A percentile compares a stretch with the other conserved stretches of the same genome.
These are phyloP conservation scores for Nannizziopsis barbatae DNA, from an alignment of 2,329 filamentous ascomycete species.

Conservation along the genomic window DNA sequence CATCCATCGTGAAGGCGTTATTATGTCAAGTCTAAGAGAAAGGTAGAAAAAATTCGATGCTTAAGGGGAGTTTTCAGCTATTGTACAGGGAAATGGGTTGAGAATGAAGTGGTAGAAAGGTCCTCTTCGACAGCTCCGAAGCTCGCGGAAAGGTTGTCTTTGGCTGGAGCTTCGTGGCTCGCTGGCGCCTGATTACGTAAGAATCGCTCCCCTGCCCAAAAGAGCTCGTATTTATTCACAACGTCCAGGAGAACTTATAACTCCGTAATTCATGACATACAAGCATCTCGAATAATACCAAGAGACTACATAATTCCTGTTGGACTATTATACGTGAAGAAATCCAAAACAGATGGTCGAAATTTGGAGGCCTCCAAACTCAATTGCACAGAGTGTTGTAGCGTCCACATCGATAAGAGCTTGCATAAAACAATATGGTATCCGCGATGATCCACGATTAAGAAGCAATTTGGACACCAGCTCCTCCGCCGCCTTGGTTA, in stretches of 20 bases:
- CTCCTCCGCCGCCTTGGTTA: not conserved
- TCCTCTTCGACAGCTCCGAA: not conserved
- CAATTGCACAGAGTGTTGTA: no score
- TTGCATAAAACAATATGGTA: no score
- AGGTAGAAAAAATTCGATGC: not conserved
- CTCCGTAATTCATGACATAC: no score
- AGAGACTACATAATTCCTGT: no score
- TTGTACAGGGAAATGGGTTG: not conserved
- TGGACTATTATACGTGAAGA: no score
- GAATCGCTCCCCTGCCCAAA: not conserved
- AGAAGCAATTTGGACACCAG: slow-evolving; percentile 5
- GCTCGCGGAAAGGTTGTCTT: not conserved
- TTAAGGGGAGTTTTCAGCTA: not conserved
- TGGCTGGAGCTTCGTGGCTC: slow-evolving; percentile 1
- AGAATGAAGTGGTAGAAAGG: not conserved
- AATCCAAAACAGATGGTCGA: no score
- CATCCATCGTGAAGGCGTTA: slow-evolving; percentile 56
- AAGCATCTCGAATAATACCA: no score
- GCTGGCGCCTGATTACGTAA: slow-evolving; percentile 9
- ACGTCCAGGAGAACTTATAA: no score
- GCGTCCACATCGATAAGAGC: no score
- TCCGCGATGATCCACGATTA: not conserved
- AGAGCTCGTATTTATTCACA: no score
- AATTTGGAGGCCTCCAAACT: no score
- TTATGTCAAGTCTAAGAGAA: not conserved